Percentiles rank a stretch among this genome's conserved stretches.
phyloP scores from a whole-genome alignment of 768 basidiomycete genomes.

The Pulveroboletus sp. region DNA sequence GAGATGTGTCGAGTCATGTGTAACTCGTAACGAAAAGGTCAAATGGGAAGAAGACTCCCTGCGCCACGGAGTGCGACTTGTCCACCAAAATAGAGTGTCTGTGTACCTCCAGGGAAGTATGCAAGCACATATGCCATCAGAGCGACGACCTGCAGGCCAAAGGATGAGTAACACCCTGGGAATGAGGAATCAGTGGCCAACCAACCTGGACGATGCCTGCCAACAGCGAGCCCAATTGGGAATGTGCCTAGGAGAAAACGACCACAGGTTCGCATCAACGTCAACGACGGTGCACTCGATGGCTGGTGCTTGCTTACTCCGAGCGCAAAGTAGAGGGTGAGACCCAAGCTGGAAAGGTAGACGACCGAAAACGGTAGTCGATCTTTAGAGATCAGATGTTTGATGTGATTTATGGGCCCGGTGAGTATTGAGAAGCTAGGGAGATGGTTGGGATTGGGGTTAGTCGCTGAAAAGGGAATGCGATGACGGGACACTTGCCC shows the following conservation, averaged over 20 bases:
- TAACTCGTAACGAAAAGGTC: constrained; percentile 10
- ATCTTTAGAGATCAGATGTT: constrained; percentile 79
- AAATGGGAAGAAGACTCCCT: constrained; percentile 76
- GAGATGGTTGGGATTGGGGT: background rate
- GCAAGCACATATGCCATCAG: constrained; percentile 87
- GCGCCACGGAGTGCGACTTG: constrained; percentile 82
- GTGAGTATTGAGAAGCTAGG: constrained; percentile 78
- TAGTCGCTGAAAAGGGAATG: background rate
- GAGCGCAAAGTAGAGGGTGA: constrained; percentile 90
- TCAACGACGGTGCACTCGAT: background rate
- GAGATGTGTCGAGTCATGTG: background rate
- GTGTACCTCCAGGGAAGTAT: constrained; percentile 90
- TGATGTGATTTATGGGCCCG: constrained; percentile 88
- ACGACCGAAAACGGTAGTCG: constrained; percentile 78
- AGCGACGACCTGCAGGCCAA: constrained; percentile 56
- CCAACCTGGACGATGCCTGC: constrained; percentile 76
- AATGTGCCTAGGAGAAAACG: constrained; percentile 53
- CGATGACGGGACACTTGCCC: constrained; percentile 52
- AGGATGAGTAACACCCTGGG: background rate
- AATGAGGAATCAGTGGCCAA: background rate
- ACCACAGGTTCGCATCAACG: background rate
- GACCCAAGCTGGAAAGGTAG: constrained; percentile 77
- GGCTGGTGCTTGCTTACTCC: constrained; percentile 45
- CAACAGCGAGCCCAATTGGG: constrained; percentile 82
- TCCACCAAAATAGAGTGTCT: constrained; percentile 75